Evolutionary conservation across 2,329 filamentous ascomycete species (phyloP).

Genomic region (Calonectria pseudoturangicola): DNA sequence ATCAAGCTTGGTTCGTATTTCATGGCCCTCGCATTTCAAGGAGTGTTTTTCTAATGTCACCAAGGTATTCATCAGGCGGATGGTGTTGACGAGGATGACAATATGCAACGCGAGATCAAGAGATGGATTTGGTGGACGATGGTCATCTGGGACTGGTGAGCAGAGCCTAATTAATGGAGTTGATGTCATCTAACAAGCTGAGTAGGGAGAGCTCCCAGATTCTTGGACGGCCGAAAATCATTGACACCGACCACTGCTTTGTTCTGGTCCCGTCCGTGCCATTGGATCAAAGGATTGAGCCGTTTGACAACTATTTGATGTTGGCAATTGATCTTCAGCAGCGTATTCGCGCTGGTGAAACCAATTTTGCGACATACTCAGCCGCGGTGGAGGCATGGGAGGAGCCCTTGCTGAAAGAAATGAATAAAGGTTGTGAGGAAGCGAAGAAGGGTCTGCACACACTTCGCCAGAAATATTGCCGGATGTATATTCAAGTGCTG

Average conservation of each 20-base stretch:
- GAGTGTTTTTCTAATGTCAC: not conserved
- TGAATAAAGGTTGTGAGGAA: no score
- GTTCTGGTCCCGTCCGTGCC: not conserved
- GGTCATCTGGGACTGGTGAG: constrained; percentile 2
- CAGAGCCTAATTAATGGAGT: no score
- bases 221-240: not conserved
- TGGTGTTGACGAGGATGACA: accelerated
- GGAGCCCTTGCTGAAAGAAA: no score
- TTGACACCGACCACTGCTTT: not conserved
- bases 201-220: not conserved
- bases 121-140: not conserved
- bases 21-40: no score
- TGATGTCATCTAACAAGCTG: not conserved
- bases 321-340: not conserved
- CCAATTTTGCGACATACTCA: not conserved
- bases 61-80: not conserved
- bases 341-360: not conserved
- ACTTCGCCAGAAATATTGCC: no score
- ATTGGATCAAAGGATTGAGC: not conserved
- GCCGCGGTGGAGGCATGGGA: not conserved
- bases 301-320: not conserved
- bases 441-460: no score
- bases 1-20: not conserved
- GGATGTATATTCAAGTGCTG: not conserved
- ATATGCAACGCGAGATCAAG: accelerated